Evolutionary conservation across 441 rosid genomes (phyloP).

Genomic region (Jatropha multifida): DNA sequence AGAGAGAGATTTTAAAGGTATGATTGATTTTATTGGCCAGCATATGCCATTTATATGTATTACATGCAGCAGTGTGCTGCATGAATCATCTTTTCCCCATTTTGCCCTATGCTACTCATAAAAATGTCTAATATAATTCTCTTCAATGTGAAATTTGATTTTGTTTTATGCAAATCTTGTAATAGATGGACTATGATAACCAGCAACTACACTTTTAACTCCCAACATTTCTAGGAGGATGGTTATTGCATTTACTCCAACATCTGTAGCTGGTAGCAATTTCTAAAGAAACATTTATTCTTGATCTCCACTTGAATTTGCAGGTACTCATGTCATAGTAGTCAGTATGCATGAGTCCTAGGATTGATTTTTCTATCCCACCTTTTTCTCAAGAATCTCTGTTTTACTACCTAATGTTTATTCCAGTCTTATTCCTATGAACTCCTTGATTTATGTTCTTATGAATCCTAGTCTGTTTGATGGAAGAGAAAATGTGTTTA

Average conservation of each 20-base stretch:
- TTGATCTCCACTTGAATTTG: neutral
- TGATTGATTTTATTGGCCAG: constrained; percentile 11
- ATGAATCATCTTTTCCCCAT: neutral
- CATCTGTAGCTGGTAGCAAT: neutral
- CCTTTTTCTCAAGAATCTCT: neutral
- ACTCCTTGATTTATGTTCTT: neutral
- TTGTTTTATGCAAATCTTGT: neutral
- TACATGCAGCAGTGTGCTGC: neutral
- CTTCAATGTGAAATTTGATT: neutral
- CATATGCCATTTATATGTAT: neutral
- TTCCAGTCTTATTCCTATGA: neutral
- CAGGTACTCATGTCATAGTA: neutral
- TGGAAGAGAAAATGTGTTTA: neutral
- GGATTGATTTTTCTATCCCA: neutral
- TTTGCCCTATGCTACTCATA: neutral
- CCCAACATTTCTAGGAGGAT: neutral
- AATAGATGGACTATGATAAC: neutral
- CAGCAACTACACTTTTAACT: neutral
- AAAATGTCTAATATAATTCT: neutral
- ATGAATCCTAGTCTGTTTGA: neutral
- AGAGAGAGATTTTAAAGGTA: constrained; percentile 81
- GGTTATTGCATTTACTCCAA: neutral
- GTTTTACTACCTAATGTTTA: neutral
- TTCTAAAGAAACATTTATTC: neutral
- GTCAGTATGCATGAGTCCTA: neutral